A percentile compares a stretch with the other conserved stretches of the same genome.
Conservation (phyloP, 106 monocot genomes). For the Apostasia shenzhenica region DNA sequence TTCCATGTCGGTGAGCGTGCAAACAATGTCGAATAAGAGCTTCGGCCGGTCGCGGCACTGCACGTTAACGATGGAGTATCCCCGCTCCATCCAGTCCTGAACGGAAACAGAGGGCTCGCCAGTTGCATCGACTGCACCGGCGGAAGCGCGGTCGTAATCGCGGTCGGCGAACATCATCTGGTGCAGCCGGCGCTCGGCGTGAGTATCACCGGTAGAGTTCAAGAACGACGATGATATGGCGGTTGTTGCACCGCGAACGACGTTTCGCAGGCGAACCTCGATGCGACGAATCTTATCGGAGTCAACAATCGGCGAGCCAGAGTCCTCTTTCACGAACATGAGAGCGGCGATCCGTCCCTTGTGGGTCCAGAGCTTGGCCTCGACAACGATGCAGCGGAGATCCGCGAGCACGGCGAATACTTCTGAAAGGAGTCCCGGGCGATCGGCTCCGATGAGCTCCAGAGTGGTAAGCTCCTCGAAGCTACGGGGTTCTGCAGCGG, state of each 20-base stretch:
- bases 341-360: constrained; percentile 45
- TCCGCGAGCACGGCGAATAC: constrained; percentile 57
- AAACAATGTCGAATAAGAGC: constrained; percentile 39
- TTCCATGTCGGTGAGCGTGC: constrained; percentile 36
- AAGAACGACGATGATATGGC: not conserved
- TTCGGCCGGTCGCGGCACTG: constrained; percentile 35
- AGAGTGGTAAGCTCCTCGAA: constrained; percentile 19
- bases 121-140: not conserved
- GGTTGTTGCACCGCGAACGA: constrained; percentile 12
- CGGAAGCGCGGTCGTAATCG: constrained; percentile 8
- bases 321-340: constrained; percentile 25
- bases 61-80: constrained; percentile 37
- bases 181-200: constrained; percentile 48
- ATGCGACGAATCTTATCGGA: constrained; percentile 12
- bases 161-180: constrained; percentile 44
- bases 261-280: constrained; percentile 9
- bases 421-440: constrained; percentile 58
- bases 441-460: constrained; percentile 51
- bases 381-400: constrained; percentile 32
- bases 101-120: constrained; percentile 18
- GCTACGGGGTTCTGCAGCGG: not conserved
- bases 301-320: constrained; percentile 16
- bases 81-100: constrained; percentile 32
- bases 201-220: not conserved
- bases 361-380: constrained; percentile 57